Base-by-base conservation (phyloP, 768 basidiomycete species). In the Albatrellus ellisii region DNA sequence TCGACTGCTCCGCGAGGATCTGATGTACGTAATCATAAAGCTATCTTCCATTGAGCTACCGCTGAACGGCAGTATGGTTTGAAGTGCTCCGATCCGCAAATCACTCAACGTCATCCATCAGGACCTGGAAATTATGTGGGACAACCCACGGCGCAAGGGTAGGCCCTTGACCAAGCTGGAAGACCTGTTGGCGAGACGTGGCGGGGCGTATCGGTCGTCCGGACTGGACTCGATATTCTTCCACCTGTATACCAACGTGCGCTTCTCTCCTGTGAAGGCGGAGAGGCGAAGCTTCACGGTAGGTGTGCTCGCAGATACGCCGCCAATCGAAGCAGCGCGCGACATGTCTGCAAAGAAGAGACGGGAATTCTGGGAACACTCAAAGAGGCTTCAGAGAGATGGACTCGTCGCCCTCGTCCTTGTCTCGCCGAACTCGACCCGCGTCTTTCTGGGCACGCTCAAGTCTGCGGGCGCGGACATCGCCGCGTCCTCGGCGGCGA, bases 1-100 rank as follows among this genome's bases (percentile, higher is more conserved):
- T 56, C 72, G 84, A 26, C 65, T 86, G 0, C 59, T 87, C 26
- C 64, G 84, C 26, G 84, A 85, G 48, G 84, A 87, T 43, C 59
- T 80, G 14, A 79, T 69, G 73, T 79, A 50, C 18, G 72, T 54
- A 5, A n/a, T n/a, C n/a, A n/a, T n/a, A n/a, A n/a, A n/a, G n/a
- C n/a, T n/a, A n/a, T n/a, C n/a, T n/a, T n/a, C n/a, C n/a, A n/a
- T n/a, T n/a, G n/a, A n/a, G n/a, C n/a, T n/a, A n/a, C n/a, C n/a
- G n/a, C n/a, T n/a, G n/a, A n/a, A n/a, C n/a, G n/a, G n/a, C n/a
- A n/a, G 17, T 10, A 1, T 25, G 27, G 5, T 6, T 12, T 12
- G 1, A 33, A 56, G 54, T 33, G 6, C 53, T 0, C 45, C 54
- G 8, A 39, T 54, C 25, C 51, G 54, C 17, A 38, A 44, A 24